phyloP scores from a whole-genome alignment of 331 rosid genomes.

The Pyracantha coccinea region DNA sequence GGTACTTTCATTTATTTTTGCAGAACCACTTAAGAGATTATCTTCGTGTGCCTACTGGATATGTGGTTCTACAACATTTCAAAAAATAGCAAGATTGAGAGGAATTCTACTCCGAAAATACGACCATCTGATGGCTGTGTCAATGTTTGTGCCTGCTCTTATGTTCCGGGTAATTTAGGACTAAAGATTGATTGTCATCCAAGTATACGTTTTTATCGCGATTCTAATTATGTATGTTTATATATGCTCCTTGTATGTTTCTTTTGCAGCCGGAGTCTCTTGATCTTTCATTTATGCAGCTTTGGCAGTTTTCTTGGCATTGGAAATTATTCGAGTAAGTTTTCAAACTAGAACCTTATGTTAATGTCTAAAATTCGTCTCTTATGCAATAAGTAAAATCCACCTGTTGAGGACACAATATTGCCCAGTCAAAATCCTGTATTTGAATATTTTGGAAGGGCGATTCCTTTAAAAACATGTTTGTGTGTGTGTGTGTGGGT shows the following conservation, averaged over 20 bases:
- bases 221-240: background rate
- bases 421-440: too few relatives aligned
- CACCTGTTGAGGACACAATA: too few relatives aligned
- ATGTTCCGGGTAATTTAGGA: constrained; percentile 72
- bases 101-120: constrained; percentile 92
- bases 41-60: constrained; percentile 77
- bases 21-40: constrained; percentile 73
- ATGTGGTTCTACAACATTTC: constrained; percentile 75
- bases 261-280: constrained; percentile 84
- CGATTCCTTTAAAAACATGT: too few relatives aligned
- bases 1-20: constrained; percentile 78
- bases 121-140: constrained; percentile 93
- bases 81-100: constrained; percentile 85
- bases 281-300: constrained; percentile 84
- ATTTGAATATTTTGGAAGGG: background rate
- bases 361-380: background rate
- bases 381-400: too few relatives aligned
- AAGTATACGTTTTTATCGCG: too few relatives aligned
- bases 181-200: constrained; percentile 1
- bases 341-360: constrained; percentile 1
- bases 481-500: too few relatives aligned
- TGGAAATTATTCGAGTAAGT: constrained; percentile 93
- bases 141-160: constrained; percentile 91
- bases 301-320: constrained; percentile 65
- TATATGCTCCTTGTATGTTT: constrained; percentile 9